Evolutionary conservation across 441 rosid species (phyloP).

Genomic region (Mallotus repandus): DNA sequence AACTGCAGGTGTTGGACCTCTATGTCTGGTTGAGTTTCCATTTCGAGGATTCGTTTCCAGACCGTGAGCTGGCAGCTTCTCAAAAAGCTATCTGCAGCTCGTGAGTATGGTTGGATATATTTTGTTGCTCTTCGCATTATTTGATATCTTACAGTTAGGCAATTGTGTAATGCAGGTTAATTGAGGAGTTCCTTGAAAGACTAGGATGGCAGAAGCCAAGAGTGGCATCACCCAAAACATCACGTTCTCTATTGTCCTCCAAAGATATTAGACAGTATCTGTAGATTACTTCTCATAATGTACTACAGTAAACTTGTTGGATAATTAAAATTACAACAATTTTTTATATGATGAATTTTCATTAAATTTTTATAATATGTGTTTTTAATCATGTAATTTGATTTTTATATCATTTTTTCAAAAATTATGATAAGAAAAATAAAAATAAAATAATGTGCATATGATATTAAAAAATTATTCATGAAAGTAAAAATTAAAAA

Average conservation of each 20-base stretch:
- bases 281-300: neutral
- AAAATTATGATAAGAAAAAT: too few species aligned
- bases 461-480: too few species aligned
- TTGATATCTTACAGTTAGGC: constrained; percentile 15
- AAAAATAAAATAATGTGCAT: too few species aligned
- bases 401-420: too few species aligned
- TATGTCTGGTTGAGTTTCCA: constrained; percentile 92
- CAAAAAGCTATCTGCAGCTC: constrained; percentile 73
- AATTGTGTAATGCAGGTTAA: constrained; percentile 46
- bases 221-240: constrained; percentile 8
- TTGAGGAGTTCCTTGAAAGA: constrained; percentile 74
- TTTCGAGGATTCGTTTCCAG: constrained; percentile 82
- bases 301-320: neutral
- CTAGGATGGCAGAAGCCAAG: constrained; percentile 47
- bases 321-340: too few species aligned
- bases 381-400: too few species aligned
- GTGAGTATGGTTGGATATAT: constrained; percentile 42
- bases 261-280: constrained; percentile 13
- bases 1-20: constrained; percentile 72
- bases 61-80: constrained; percentile 73
- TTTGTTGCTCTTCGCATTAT: neutral
- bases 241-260: constrained; percentile 24
- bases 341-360: too few species aligned
- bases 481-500: too few species aligned
- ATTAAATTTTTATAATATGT: too few species aligned